A percentile compares a stretch with the other conserved stretches of the same genome.
Conservation (phyloP, 2,329 filamentous ascomycete species). For the Penicillium aurantiogriseum region DNA sequence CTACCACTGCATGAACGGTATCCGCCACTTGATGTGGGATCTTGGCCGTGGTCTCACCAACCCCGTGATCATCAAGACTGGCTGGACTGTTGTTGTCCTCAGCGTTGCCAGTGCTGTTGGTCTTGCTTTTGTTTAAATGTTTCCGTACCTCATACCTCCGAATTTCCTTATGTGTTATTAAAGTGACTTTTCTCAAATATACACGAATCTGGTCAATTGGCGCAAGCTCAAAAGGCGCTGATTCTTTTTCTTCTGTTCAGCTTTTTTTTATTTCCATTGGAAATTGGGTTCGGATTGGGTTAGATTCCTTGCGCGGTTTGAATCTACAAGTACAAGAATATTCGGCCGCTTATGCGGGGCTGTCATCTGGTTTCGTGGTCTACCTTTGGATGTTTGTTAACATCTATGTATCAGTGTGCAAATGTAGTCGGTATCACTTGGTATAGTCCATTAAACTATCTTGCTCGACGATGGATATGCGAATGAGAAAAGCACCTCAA, state of each 20-base stretch:
- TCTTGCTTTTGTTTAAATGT: constrained; percentile 46
- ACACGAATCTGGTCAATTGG: constrained; percentile 21
- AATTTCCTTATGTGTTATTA: constrained; percentile 31
- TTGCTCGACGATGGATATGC: background rate
- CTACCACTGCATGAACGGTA: constrained; percentile 67
- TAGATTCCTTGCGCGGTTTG: background rate
- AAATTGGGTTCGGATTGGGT: background rate
- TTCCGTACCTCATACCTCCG: constrained; percentile 31
- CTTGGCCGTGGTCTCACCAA: constrained; percentile 62
- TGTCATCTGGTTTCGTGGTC: too few species aligned
- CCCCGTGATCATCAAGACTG: constrained; percentile 62
- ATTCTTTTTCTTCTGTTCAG: constrained; percentile 12
- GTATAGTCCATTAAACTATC: background rate
- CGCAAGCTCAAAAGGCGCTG: constrained; percentile 23
- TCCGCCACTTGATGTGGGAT: constrained; percentile 72
- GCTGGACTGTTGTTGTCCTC: constrained; percentile 62
- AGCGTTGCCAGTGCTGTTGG: constrained; percentile 51
- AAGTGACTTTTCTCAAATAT: constrained; percentile 30
- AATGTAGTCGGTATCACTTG: background rate
- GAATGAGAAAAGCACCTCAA: background rate
- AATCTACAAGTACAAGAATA: background rate
- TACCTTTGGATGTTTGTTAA: background rate
- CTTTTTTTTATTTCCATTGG: constrained; percentile 2
- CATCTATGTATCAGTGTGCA: background rate
- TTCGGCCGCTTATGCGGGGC: too few species aligned